phyloP scores from a whole-genome alignment of 768 basidiomycete species.

The Baorangia bicolor region DNA sequence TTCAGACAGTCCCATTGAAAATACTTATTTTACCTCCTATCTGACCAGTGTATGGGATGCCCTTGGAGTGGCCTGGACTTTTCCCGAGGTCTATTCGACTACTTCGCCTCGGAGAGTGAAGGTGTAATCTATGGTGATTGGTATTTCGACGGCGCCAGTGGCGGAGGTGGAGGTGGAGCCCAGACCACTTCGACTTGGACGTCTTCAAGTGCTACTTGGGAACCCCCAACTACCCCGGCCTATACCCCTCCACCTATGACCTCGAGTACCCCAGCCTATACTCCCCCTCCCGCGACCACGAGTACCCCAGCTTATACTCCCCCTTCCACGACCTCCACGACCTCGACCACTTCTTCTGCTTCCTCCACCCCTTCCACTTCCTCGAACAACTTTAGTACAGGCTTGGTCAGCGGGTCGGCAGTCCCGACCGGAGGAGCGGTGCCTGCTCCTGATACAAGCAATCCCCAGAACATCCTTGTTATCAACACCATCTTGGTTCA shows the following conservation, averaged over 20 bases:
- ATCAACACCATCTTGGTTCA: constrained; percentile 39
- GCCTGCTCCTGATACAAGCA: constrained; percentile 30
- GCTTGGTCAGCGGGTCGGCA: constrained; percentile 27
- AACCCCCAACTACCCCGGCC: constrained; percentile 21
- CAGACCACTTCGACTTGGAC: constrained; percentile 12
- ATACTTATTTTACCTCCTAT: neutral
- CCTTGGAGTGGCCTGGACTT: constrained; percentile 67
- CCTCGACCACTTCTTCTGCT: constrained; percentile 13
- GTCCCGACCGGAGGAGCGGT: constrained; percentile 24
- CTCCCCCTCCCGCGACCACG: constrained; percentile 23
- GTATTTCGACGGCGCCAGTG: constrained; percentile 48
- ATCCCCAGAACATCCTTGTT: constrained; percentile 35
- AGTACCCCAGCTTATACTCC: constrained; percentile 19
- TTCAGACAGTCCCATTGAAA: neutral
- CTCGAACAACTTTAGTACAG: constrained; percentile 16
- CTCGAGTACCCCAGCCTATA: constrained; percentile 14
- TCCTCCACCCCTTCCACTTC: constrained; percentile 18
- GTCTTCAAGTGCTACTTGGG: constrained; percentile 17
- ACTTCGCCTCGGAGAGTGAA: constrained; percentile 46
- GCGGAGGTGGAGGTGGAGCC: constrained; percentile 25
- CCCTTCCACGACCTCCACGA: constrained; percentile 27
- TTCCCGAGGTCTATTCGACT: constrained; percentile 60
- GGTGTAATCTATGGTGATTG: constrained; percentile 66
- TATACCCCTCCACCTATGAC: constrained; percentile 18
- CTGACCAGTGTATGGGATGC: constrained; percentile 61